These are phyloP conservation scores for Cercospora brassicicola DNA, from an alignment of 2,329 filamentous ascomycete genomes.

Conservation along the genomic window DNA sequence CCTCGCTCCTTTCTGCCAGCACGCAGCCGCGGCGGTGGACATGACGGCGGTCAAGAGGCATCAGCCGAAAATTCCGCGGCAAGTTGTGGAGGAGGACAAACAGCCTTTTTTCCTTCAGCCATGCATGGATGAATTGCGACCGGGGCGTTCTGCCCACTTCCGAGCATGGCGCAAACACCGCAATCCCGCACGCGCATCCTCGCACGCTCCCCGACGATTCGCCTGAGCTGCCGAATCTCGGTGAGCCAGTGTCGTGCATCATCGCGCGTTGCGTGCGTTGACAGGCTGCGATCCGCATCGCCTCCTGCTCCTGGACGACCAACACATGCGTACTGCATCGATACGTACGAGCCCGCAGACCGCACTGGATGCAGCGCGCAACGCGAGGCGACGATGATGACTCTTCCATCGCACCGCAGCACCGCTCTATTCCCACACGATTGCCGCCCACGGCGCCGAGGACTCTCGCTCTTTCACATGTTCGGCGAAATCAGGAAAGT, in stretches of 20 bases:
- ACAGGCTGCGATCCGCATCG: background rate
- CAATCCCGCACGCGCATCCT: background rate
- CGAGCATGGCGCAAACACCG: background rate
- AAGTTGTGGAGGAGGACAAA: background rate
- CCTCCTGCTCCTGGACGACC: background rate
- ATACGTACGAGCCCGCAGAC: background rate
- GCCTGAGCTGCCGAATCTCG: background rate
- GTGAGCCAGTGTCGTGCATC: background rate
- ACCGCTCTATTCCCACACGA: background rate
- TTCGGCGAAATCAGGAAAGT: constrained; percentile 14
- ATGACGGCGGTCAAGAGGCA: constrained; percentile 5
- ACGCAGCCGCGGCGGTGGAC: background rate
- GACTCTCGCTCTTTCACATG: constrained; percentile 7
- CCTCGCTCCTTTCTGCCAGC: background rate
- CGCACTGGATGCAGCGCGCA: background rate
- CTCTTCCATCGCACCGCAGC: background rate
- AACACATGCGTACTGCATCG: background rate
- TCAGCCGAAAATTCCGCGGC: constrained; percentile 6
- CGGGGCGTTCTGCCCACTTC: background rate
- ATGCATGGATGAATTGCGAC: background rate
- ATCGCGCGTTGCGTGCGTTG: background rate
- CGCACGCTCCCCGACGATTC: background rate
- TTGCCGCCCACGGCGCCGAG: constrained; percentile 5
- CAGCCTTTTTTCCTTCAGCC: background rate
- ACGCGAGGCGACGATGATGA: background rate